Evolutionary conservation across 495 filamentous ascomycete species (phyloP).

Genomic region (Xylaria longipes): DNA sequence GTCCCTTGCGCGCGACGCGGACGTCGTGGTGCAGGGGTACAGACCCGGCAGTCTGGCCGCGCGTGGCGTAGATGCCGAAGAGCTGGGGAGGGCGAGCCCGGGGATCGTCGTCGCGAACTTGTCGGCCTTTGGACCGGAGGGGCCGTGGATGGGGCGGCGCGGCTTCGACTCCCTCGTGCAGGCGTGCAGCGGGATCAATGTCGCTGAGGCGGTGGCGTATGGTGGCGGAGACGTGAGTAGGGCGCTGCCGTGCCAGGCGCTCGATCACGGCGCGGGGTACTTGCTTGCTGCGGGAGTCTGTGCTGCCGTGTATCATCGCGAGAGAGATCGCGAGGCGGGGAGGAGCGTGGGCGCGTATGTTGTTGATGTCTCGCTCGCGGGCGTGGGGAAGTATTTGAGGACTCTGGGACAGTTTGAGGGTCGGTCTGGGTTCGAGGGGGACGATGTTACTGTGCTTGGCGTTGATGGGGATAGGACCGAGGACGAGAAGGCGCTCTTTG

Average conservation of each 20-base stretch:
- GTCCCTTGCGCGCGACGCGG: conserved; percentile 42
- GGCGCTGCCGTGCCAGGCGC: conserved; percentile 45
- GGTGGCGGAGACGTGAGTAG: conserved; percentile 62
- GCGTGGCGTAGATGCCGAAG: conserved; percentile 53
- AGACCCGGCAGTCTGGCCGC: conserved; percentile 58
- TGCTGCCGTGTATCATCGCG: conserved; percentile 58
- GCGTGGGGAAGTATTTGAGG: conserved; percentile 63
- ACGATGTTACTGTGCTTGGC: background rate
- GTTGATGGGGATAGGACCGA: conserved; percentile 48
- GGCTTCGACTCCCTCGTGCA: conserved; percentile 58
- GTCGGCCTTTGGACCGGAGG: conserved; percentile 56
- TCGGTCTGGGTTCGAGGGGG: conserved; percentile 44
- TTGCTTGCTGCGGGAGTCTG: conserved; percentile 61
- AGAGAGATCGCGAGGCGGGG: conserved; percentile 32
- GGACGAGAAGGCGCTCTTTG: conserved; percentile 28
- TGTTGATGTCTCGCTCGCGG: conserved; percentile 59
- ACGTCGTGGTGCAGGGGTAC: conserved; percentile 56
- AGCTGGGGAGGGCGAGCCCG: conserved; percentile 48
- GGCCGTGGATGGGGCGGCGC: conserved; percentile 29
- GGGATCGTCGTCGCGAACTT: conserved; percentile 60
- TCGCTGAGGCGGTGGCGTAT: conserved; percentile 53
- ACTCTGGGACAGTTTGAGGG: conserved; percentile 58
- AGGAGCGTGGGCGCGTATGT: conserved; percentile 54
- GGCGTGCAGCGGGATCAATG: conserved; percentile 60
- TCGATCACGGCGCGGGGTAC: conserved; percentile 46